Conservation (phyloP, 139 green algal genomes). For the Trebouxia sp. region DNA sequence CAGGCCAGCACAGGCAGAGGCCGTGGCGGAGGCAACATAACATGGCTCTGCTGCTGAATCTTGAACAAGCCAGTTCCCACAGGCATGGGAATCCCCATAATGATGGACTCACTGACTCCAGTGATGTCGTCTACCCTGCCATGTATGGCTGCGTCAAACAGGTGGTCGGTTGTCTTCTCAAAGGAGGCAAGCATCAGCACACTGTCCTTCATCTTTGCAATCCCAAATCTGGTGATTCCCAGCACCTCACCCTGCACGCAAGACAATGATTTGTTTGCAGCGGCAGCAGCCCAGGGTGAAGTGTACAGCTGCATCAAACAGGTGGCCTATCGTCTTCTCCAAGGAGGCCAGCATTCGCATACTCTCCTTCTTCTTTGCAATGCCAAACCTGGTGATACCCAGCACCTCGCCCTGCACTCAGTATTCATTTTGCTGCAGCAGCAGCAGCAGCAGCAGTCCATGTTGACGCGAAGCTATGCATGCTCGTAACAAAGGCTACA, state of each 20-base stretch:
- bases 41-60: constrained; percentile 31
- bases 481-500: too few species aligned
- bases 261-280: background rate
- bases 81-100: constrained; percentile 99
- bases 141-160: constrained; percentile 94
- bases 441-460: too few species aligned
- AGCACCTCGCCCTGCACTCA: too few species aligned
- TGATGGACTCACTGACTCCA: constrained; percentile 96
- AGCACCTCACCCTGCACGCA: constrained; percentile 87
- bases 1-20: background rate
- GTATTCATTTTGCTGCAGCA: too few species aligned
- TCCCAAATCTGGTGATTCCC: constrained; percentile 98
- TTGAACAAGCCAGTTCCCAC: constrained; percentile 94
- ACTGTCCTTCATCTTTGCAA: constrained; percentile 99
- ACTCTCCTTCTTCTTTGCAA: background rate
- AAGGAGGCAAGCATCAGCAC: constrained; percentile 98
- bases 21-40: background rate
- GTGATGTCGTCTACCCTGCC: constrained; percentile 37
- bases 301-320: too few species aligned
- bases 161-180: constrained; percentile 98
- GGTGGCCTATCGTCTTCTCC: too few species aligned
- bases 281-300: background rate
- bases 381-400: background rate
- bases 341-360: background rate
- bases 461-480: too few species aligned